These are phyloP conservation scores for Curvularia hawaiiensis DNA, from an alignment of 2,329 filamentous ascomycete genomes.

Conservation along the genomic window DNA sequence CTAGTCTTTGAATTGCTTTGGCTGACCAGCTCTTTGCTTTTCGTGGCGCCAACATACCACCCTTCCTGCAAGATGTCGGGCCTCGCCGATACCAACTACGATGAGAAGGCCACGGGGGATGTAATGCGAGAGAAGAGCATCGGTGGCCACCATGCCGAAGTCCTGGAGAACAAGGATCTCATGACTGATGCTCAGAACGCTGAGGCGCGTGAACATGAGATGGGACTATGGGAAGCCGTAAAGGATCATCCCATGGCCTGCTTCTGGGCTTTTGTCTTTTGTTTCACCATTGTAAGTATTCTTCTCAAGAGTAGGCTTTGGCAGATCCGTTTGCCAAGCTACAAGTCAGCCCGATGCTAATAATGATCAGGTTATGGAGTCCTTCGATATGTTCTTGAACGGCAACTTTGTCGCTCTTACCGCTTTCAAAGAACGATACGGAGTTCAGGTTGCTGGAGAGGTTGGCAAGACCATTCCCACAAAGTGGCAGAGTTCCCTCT, in stretches of 20 bases:
- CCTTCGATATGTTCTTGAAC: constrained; percentile 66
- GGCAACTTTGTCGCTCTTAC: constrained; percentile 62
- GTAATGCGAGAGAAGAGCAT: constrained; percentile 11
- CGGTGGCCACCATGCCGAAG: constrained; percentile 15
- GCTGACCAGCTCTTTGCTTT: constrained; percentile 17
- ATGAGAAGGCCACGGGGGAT: constrained; percentile 4
- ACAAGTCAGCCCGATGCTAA: background rate
- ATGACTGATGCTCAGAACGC: constrained; percentile 57
- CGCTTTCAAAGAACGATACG: constrained; percentile 55
- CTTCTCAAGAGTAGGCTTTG: too few species aligned
- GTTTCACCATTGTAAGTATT: constrained; percentile 56
- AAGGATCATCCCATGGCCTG: constrained; percentile 58
- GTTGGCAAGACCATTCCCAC: constrained; percentile 52
- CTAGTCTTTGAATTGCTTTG: constrained; percentile 11
- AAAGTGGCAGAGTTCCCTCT: constrained; percentile 64
- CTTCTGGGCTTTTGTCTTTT: constrained; percentile 62
- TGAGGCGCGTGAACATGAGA: constrained; percentile 59
- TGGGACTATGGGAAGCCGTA: constrained; percentile 56
- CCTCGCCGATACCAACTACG: constrained; percentile 9
- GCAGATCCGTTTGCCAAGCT: background rate
- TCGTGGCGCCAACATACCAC: constrained; percentile 10
- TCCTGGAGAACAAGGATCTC: constrained; percentile 28
- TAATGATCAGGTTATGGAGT: constrained; percentile 63
- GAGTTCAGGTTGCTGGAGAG: constrained; percentile 44
- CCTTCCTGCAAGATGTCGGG: constrained; percentile 16